Evolutionary conservation across 208 protist genomes (phyloP), one percentile per base, ranked within the genome.

Genomic region (Trypanosoma avium): DNA sequence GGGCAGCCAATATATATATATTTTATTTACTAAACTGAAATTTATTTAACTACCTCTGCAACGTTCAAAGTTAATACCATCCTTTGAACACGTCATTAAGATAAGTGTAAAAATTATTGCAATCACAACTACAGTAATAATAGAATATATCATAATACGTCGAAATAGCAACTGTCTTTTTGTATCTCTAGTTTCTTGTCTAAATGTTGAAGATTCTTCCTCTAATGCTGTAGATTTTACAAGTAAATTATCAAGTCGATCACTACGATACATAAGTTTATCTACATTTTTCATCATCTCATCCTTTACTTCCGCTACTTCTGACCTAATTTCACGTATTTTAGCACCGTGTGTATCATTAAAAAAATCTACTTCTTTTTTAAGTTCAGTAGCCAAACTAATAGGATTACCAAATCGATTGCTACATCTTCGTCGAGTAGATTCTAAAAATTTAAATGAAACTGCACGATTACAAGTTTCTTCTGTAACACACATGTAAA

Each of bases 241-340:
- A 24, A 73, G 52, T 8, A 84, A 42, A 5, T n/a, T 15, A 19
- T 84, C 77, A 6, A 84, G 60, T 43, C 66, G 21, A 21, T 81
- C 73, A 26, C 55, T 63, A 47, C 77, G 69, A 10, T 60, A 63
- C 45, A 81, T 59, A 9, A 84, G 15, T 49, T 65, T 81, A 49
- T 84, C 74, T 19, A 75, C 61, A 59, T 78, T 82, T 19, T 46
- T n/a, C 12, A 63, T 42, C 71, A 82, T 79, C 13, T 63, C 49
- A n/a, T 55, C 52, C 42, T 72, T 70, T 7, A 75, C 69, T 13
- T 61, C 61, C 26, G 57, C 75, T 6, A 82, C 42, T 29, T 70
- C 46, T 24, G 49, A 61, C 26, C 50, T 52, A 17, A 82, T 46
- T 15, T 71, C 60, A 48, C 53, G 54, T 67, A 82, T 65, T 53